These are phyloP conservation scores for Petunia secreta DNA, from an alignment of 257 asterid species.

Conservation along the genomic window DNA sequence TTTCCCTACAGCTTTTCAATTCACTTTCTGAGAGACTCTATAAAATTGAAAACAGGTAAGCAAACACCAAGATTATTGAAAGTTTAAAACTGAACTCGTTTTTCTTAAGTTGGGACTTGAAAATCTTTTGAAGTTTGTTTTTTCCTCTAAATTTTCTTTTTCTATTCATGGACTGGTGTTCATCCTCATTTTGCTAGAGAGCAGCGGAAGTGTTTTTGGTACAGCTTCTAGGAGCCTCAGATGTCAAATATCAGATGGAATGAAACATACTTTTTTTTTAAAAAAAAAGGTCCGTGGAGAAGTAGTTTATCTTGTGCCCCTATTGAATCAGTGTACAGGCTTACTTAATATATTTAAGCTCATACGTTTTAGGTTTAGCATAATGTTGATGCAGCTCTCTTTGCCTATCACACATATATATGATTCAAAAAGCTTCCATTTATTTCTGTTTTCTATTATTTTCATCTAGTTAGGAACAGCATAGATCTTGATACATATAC, in stretches of 20 bases:
- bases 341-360: background rate
- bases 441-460: constrained; percentile 23
- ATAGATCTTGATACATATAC: constrained; percentile 74
- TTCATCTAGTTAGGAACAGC: constrained; percentile 67
- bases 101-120: background rate
- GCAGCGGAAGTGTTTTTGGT: no score
- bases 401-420: background rate
- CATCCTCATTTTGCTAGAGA: background rate
- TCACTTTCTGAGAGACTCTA: background rate
- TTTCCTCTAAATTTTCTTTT: constrained; percentile 9
- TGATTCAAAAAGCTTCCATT: background rate
- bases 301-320: no score
- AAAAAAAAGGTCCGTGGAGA: no score
- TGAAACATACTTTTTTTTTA: no score
- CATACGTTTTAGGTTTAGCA: background rate
- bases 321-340: no score
- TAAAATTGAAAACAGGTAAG: background rate
- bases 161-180: background rate
- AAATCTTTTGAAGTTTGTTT: background rate
- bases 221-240: no score
- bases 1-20: background rate
- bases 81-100: background rate
- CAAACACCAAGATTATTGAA: background rate
- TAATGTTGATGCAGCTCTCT: background rate
- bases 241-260: no score